A percentile compares a stretch with the other conserved stretches of the same genome.
Conservation (phyloP, 208 protist species). For the Trypanosoma grayi region DNA sequence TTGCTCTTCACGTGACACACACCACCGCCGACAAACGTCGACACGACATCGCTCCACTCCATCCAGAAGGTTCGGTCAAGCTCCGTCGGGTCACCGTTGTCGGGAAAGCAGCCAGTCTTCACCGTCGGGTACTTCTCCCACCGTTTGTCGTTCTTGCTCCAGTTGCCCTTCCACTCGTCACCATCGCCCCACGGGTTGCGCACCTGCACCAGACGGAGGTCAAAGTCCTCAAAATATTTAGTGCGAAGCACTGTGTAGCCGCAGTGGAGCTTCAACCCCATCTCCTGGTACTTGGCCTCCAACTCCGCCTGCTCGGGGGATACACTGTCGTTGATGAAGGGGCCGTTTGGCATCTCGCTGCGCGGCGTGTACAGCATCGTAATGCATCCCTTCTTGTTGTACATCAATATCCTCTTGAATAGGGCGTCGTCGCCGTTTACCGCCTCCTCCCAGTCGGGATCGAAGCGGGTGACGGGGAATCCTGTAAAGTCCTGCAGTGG, state of each 20-base stretch:
- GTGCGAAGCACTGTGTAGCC: constrained; percentile 60
- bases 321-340: constrained; percentile 34
- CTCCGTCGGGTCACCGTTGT: constrained; percentile 34
- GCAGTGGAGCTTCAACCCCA: constrained; percentile 61
- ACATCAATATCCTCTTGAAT: constrained; percentile 50
- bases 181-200: constrained; percentile 77
- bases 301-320: constrained; percentile 35
- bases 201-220: constrained; percentile 61
- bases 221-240: constrained; percentile 50
- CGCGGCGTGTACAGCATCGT: constrained; percentile 71
- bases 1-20: constrained; percentile 63
- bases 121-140: constrained; percentile 73
- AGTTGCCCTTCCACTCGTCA: constrained; percentile 66
- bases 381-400: constrained; percentile 46
- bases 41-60: constrained; percentile 66
- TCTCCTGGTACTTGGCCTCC: constrained; percentile 48
- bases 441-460: constrained; percentile 45
- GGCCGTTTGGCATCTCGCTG: constrained; percentile 29
- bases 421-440: constrained; percentile 42
- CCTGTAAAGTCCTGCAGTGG: constrained; percentile 76
- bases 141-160: constrained; percentile 52
- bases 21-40: constrained; percentile 57
- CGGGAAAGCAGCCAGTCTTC: constrained; percentile 38
- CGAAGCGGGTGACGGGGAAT: constrained; percentile 69
- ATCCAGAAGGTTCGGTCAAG: constrained; percentile 80